These are phyloP conservation scores for Saksenaea vasiformis DNA, from an alignment of 371 early-diverging fungal species.

Conservation along the genomic window DNA sequence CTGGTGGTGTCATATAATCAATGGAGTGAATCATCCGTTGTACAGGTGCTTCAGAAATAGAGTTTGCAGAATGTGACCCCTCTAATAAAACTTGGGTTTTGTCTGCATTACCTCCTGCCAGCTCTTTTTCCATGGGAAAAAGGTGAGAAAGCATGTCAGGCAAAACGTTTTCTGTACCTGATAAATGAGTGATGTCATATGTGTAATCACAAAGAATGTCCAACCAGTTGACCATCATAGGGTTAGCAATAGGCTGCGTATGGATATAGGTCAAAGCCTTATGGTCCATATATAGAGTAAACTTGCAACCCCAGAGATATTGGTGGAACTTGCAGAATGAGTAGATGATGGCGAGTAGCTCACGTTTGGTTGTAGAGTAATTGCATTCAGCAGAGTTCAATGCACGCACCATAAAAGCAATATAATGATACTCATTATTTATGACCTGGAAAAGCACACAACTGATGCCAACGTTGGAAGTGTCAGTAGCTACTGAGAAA, in stretches of 20 bases:
- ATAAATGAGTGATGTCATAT: slow-evolving; percentile 21
- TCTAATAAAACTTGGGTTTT: too few species aligned
- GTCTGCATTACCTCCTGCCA: not conserved
- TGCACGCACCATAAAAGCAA: too few species aligned
- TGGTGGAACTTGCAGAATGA: slow-evolving; percentile 24
- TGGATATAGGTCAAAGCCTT: too few species aligned
- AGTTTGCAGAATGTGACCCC: too few species aligned
- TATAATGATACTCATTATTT: too few species aligned
- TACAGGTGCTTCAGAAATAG: too few species aligned
- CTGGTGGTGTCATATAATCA: too few species aligned
- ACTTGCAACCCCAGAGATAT: slow-evolving; percentile 28
- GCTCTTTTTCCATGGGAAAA: not conserved
- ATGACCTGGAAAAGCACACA: too few species aligned
- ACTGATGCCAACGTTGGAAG: too few species aligned
- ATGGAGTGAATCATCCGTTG: too few species aligned
- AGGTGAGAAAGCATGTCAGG: not conserved
- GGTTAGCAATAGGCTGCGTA: slow-evolving; percentile 18
- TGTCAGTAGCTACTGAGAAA: slow-evolving; percentile 36
- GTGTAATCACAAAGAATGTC: slow-evolving; percentile 23
- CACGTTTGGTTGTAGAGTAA: not conserved
- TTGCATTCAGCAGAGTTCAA: too few species aligned
- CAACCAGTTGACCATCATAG: slow-evolving; percentile 30
- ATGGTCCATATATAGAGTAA: slow-evolving; percentile 29
- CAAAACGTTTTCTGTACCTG: slow-evolving; percentile 19
- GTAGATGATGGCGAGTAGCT: slow-evolving; percentile 4